A percentile compares a stretch with the other conserved stretches of the same genome.
Evolutionary conservation across 805 yeast species (phyloP).

Genomic region (Yarrowia bubula): DNA sequence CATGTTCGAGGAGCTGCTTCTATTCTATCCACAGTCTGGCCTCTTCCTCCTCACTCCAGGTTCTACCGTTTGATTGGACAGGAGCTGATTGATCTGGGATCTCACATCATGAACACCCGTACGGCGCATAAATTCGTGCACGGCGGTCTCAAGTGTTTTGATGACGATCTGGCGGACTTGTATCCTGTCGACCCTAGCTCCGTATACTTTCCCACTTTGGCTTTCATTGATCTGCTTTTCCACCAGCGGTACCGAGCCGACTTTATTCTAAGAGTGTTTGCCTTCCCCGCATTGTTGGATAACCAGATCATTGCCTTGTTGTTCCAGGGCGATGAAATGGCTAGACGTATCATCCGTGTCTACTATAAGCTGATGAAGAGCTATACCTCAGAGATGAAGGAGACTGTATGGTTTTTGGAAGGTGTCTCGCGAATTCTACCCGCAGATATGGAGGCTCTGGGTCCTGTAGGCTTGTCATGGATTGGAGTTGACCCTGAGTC

Average conservation of each 20-base stretch:
- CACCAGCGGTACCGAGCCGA: constrained; percentile 83
- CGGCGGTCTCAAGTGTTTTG: constrained; percentile 57
- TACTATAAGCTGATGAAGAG: constrained; percentile 79
- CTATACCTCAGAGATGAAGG: constrained; percentile 83
- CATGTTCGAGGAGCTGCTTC: constrained; percentile 98
- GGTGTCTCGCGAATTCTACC: constrained; percentile 88
- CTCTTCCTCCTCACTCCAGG: constrained; percentile 65
- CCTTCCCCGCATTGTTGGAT: constrained; percentile 90
- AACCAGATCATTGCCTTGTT: constrained; percentile 71
- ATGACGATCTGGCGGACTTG: constrained; percentile 76
- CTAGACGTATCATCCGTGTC: constrained; percentile 87
- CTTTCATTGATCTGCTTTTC: constrained; percentile 72
- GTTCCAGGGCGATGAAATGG: constrained; percentile 79
- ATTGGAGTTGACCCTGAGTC: constrained; percentile 26
- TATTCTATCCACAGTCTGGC: constrained; percentile 94
- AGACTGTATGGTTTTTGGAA: constrained; percentile 88
- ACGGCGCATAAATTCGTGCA: constrained; percentile 19
- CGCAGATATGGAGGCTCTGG: constrained; percentile 84
- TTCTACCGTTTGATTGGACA: constrained; percentile 74
- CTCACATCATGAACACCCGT: constrained; percentile 35
- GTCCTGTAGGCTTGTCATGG: constrained; percentile 36
- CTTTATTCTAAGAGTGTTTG: constrained; percentile 81
- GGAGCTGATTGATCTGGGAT: constrained; percentile 86
- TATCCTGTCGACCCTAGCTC: constrained; percentile 82
- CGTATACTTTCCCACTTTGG: constrained; percentile 83